Conservation (phyloP, 2,329 filamentous ascomycete genomes). For the Stenocarpella maydis region DNA sequence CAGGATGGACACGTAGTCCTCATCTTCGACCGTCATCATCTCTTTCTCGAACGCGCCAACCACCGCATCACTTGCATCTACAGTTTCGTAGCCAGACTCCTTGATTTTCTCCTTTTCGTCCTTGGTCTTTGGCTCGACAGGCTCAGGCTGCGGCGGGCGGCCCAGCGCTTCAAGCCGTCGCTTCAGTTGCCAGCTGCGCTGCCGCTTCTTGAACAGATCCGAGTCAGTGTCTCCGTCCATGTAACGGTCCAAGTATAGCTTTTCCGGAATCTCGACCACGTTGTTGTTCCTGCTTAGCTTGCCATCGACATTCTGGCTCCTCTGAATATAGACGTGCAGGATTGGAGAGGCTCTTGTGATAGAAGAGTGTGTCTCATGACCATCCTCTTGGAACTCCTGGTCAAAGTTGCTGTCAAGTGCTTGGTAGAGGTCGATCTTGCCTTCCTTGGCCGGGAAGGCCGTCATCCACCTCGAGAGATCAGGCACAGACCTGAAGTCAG, state of each 20-base stretch:
- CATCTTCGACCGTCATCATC: conserved; percentile 26
- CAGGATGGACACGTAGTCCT: conserved; percentile 37
- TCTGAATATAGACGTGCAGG: conserved; percentile 88
- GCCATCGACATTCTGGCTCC: conserved; percentile 75
- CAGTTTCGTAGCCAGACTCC: conserved; percentile 28
- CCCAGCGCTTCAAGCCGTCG: conserved; percentile 66
- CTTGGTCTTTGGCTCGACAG: neutral
- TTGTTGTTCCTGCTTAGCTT: conserved; percentile 71
- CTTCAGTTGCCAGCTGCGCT: conserved; percentile 79
- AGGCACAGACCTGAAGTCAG: conserved; percentile 60
- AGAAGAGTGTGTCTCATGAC: conserved; percentile 71
- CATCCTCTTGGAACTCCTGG: conserved; percentile 75
- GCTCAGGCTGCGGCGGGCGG: conserved; percentile 6
- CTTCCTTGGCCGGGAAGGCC: conserved; percentile 62
- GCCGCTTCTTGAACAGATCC: conserved; percentile 68
- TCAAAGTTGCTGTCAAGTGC: conserved; percentile 89
- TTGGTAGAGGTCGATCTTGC: conserved; percentile 74
- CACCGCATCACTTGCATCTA: conserved; percentile 18
- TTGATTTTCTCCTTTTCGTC: conserved; percentile 12
- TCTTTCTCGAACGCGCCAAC: conserved; percentile 27
- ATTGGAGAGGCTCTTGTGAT: conserved; percentile 83
- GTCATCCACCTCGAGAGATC: conserved; percentile 65
- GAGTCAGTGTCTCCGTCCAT: conserved; percentile 72
- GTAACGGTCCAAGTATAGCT: conserved; percentile 88
- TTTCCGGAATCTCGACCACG: conserved; percentile 80